Base-by-base conservation (phyloP, 1,139 yeast species). In the Pichia sp. region DNA sequence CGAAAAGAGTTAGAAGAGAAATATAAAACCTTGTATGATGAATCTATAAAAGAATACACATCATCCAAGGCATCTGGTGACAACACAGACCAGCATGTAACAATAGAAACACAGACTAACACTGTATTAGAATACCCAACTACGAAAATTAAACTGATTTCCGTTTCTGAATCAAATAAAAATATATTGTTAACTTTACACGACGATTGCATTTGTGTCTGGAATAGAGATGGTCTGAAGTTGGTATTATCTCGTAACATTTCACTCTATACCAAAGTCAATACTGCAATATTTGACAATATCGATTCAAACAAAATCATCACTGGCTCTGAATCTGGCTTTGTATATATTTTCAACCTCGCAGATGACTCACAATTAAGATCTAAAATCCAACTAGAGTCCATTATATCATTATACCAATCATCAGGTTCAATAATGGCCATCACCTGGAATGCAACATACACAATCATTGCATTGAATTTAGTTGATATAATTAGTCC, bases 371-470 rank as follows among this genome's bases (percentile, higher is more conserved):
- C 41, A 30, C 38, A 34, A 14, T 20, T 30, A 11, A 34, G 31
- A 21, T 42, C 46, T 3, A 37, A 33, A 15, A 17, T 37, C 9
- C 46, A 42, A 19, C 17, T 42, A 4, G 15, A 30, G 11, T 24
- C 58, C 9, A 49, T 56, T 3, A 34, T 52, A 14, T 44, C 40
- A 3, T 28, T 56, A 3, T 36, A 51, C 27, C 51, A 54, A 32
- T 49, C 55, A 9, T 35, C 44, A 14, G 51, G 50, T 9, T 43
- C 58, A 4, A 24, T 53, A 1, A 45, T 52, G 3, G 32, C 48
- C 3, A 34, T 55, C 4, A 44, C 53, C 9, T 4, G 43, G 17
- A 46, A 43, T 21, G 58, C 53, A 1, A 36, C 27, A 7, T 45
- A 57, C 4, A 17, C 39, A 4, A 44, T 54, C 2, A n/a, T 51